Evolutionary conservation across 2,329 filamentous ascomycete species (phyloP).

Genomic region (Colletotrichum echinochloae): DNA sequence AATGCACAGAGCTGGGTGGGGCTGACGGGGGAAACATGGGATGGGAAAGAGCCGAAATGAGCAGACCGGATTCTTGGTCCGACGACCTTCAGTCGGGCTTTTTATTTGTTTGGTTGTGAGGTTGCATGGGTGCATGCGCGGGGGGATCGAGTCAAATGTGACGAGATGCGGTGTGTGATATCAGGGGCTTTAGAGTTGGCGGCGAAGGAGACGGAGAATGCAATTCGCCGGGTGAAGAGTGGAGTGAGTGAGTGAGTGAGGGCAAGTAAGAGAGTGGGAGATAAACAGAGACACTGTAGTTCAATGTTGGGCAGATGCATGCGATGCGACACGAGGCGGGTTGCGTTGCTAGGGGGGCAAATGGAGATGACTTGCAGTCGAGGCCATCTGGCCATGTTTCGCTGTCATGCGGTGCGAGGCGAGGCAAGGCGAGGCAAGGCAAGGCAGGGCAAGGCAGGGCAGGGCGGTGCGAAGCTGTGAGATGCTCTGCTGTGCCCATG

Average conservation of each 20-base stretch:
- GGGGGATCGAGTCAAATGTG: not conserved
- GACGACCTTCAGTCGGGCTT: not conserved
- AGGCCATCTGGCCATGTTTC: not conserved
- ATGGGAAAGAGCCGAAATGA: conserved; percentile 36
- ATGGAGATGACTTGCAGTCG: conserved; percentile 18
- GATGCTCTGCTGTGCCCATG: conserved; percentile 3
- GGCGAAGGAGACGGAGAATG: not conserved
- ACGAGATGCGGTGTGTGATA: not conserved
- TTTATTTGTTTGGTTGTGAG: not conserved
- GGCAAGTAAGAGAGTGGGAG: not conserved
- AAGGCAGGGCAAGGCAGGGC: conserved; percentile 10
- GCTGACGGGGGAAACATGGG: conserved; percentile 18
- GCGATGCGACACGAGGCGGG: not conserved
- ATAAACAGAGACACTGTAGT: too few species aligned
- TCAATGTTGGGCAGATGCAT: conserved; percentile 5
- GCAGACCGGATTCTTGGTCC: conserved; percentile 33
- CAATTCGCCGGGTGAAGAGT: too few species aligned
- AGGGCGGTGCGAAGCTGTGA: not conserved
- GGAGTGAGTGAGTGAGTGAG: too few species aligned
- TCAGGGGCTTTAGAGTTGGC: too few species aligned
- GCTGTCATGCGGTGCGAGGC: conserved; percentile 5
- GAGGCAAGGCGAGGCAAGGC: not conserved
- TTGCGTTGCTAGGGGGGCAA: conserved; percentile 2
- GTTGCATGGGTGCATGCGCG: conserved; percentile 18
- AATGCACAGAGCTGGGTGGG: conserved; percentile 23